A percentile compares a stretch with the other conserved stretches of the same genome.
Conservation (phyloP, 305 asterid genomes). For the Fraxinus sp. region DNA sequence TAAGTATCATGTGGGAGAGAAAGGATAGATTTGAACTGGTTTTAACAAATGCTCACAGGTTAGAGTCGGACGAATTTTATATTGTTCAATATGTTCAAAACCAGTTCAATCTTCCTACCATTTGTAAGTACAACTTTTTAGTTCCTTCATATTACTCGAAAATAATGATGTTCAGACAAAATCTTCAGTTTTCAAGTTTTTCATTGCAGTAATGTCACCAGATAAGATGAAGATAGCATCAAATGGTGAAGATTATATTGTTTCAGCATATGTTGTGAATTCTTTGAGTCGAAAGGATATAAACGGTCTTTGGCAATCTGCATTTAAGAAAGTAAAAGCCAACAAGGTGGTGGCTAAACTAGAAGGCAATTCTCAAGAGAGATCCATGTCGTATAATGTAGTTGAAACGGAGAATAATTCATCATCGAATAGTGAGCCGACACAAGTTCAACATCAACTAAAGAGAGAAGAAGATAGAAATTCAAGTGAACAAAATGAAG, state of each 20-base stretch:
- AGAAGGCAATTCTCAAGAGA: conserved; percentile 24
- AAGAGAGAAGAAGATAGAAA: conserved; percentile 24
- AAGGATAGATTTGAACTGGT: conserved; percentile 45
- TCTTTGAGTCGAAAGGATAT: conserved; percentile 34
- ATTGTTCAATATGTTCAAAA: conserved; percentile 37
- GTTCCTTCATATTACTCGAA: background rate
- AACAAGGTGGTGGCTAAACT: conserved; percentile 15
- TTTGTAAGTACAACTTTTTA: conserved; percentile 40
- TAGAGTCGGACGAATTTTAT: conserved; percentile 33
- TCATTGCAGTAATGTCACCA: conserved; percentile 47
- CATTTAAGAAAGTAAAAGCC: conserved; percentile 35
- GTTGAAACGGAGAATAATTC: background rate
- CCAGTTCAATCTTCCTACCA: conserved; percentile 34
- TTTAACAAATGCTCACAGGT: conserved; percentile 53
- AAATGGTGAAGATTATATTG: conserved; percentile 32
- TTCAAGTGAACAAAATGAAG: conserved; percentile 23
- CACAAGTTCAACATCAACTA: background rate
- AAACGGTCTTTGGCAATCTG: conserved; percentile 43
- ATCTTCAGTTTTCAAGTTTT: background rate
- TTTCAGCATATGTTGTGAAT: conserved; percentile 39
- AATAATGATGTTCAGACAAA: background rate
- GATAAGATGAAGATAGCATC: conserved; percentile 34
- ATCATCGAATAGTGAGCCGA: conserved; percentile 22
- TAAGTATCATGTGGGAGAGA: conserved; percentile 42
- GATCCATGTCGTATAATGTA: background rate